Base-by-base conservation (phyloP, 805 yeast species). In the Wickerhamiella domercqiae region DNA sequence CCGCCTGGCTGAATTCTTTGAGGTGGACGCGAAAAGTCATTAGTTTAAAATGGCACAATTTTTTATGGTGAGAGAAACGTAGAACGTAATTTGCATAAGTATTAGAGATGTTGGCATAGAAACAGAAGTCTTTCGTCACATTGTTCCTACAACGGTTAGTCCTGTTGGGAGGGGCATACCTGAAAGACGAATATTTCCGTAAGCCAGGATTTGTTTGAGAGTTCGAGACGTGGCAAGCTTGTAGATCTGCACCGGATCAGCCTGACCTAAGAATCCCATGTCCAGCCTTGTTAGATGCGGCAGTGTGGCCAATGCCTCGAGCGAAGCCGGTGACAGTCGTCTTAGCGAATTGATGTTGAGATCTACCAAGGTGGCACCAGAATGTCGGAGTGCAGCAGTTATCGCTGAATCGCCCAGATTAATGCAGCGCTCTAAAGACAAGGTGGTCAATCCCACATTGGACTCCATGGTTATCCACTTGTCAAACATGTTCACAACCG, bases 311-410 rank as follows among this genome's bases (percentile, higher is more conserved):
- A 59, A 36, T 13, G 40, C 29, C 17, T 45, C 47, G 21, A 56
- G 37, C 11, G 55, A 35, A 4, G 62, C 60, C 13, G 64, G 59
- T 0, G 79, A 62, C 1, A 87, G 47, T 7, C 59, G 59, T 43
- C 71, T 67, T n/a, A 83, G 52, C 0, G 94, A 80, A 52, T 87
- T 87, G 41, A 90, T 43, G 44, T 70, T 73, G 20, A 90, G 57
- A 36, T 76, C 77, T 19, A 76, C 76, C 21, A 90, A 51, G 0
- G 94, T 73, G 18, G 65, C 54, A 2, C 70, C 67, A 2, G 80
- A 71, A 45, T 82, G 93, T 3, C 62, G 52, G 3, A 84, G 49
- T 21, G 81, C 51, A 7, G 76, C 73, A 32, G 66, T 61, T 1
- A 82, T 51, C 0, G 81, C 77, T 6, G 56, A 63, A 52, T 83